phyloP scores from a whole-genome alignment of 2,329 filamentous ascomycete genomes.

The Diaporthe sp. region DNA sequence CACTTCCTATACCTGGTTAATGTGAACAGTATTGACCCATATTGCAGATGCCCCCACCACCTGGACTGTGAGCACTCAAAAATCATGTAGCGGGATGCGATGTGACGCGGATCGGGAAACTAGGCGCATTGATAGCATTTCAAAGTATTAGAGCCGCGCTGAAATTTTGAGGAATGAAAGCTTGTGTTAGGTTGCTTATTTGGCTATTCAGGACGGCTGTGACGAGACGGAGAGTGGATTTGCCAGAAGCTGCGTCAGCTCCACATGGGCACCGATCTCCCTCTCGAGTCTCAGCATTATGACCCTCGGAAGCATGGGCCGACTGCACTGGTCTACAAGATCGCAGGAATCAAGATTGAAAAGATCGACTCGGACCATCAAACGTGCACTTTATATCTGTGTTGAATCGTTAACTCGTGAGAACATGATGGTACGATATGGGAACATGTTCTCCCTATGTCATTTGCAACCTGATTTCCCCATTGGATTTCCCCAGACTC shows the following conservation, averaged over 20 bases:
- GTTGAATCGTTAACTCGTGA: background rate
- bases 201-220: conserved; percentile 4
- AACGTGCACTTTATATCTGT: conserved; percentile 10
- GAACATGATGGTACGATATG: background rate
- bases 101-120: background rate
- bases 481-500: background rate
- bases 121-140: background rate
- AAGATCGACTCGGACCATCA: background rate
- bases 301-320: background rate
- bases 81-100: background rate
- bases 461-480: background rate
- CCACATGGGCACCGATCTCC: background rate
- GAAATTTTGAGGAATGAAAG: conserved; percentile 2
- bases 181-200: background rate
- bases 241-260: background rate
- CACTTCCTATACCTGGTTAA: conserved; percentile 7
- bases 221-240: background rate
- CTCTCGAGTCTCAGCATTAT: background rate
- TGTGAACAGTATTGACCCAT: conserved; percentile 42
- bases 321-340: background rate
- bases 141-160: background rate
- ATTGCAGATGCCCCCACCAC: conserved; percentile 67
- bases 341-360: conserved; percentile 5
- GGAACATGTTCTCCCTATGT: background rate
- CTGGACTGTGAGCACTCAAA: conserved; percentile 60